phyloP scores from a whole-genome alignment of 1,284 basidiomycete genomes.

The Erythrobasidium hasegawianum region DNA sequence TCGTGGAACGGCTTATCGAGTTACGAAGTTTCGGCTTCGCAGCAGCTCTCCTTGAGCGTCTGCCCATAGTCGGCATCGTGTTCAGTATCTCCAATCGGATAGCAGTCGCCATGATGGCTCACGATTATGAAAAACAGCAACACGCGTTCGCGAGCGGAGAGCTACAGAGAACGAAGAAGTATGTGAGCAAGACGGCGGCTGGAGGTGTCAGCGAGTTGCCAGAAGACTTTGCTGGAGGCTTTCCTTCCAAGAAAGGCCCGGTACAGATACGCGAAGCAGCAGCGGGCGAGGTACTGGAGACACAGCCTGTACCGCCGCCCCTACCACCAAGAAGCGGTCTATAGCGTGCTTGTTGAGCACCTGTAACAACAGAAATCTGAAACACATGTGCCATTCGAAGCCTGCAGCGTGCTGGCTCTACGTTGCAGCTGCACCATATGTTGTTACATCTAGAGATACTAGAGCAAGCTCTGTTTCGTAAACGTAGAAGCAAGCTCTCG shows the following conservation, averaged over 20 bases:
- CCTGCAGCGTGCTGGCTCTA: no score
- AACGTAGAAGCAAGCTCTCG: no score
- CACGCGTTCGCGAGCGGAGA: slow-evolving; percentile 39
- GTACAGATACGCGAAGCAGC: slow-evolving; percentile 29
- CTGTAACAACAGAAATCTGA: neutral
- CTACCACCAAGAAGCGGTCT: neutral
- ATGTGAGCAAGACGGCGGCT: slow-evolving; percentile 42
- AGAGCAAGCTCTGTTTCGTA: no score
- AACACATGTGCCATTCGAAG: no score
- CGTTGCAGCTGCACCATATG: no score
- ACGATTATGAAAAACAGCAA: slow-evolving; percentile 45
- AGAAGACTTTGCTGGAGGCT: slow-evolving; percentile 38
- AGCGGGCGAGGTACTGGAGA: neutral
- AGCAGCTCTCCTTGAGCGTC: slow-evolving; percentile 42
- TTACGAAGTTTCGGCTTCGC: slow-evolving; percentile 46
- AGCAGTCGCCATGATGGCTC: slow-evolving; percentile 29
- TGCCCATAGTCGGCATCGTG: slow-evolving; percentile 45
- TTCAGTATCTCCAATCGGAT: slow-evolving; percentile 47
- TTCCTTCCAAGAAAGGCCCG: slow-evolving; percentile 39
- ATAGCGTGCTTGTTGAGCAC: neutral
- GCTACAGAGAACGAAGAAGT: slow-evolving; percentile 38
- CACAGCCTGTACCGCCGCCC: neutral
- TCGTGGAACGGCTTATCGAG: slow-evolving; percentile 44
- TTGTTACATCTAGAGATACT: no score
- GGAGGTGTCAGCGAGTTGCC: slow-evolving; percentile 38